Percentiles rank a stretch among this genome's conserved stretches.
phyloP scores from a whole-genome alignment of 1,284 basidiomycete genomes.

The Phellopilus nigrolimitatus region DNA sequence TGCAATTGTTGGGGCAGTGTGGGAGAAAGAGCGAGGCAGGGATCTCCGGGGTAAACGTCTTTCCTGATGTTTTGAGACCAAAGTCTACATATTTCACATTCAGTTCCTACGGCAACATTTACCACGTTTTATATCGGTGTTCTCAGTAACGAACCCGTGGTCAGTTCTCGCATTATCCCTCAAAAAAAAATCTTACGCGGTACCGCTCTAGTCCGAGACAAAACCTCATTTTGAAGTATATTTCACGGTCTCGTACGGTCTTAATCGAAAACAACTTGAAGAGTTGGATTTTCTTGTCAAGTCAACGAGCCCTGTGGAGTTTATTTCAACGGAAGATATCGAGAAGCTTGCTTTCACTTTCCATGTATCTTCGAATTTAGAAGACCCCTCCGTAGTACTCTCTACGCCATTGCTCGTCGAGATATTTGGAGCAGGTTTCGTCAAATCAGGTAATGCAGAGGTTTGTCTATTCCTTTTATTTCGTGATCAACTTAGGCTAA shows the following conservation, averaged over 20 bases:
- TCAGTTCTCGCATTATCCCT: not conserved
- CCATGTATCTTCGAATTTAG: slow-evolving; percentile 45
- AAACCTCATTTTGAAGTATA: slow-evolving; percentile 64
- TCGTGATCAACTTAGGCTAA: slow-evolving; percentile 7
- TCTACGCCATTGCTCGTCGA: slow-evolving; percentile 64
- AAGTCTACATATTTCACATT: no score
- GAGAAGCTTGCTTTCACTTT: slow-evolving; percentile 18
- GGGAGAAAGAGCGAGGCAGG: slow-evolving; percentile 74
- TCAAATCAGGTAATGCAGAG: slow-evolving; percentile 46
- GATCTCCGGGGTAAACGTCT: slow-evolving; percentile 60
- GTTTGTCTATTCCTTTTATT: slow-evolving; percentile 39
- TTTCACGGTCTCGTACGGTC: slow-evolving; percentile 72
- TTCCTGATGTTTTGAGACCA: slow-evolving; percentile 2
- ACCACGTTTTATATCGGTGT: slow-evolving; percentile 79
- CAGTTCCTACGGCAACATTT: slow-evolving; percentile 67
- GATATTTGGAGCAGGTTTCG: slow-evolving; percentile 78
- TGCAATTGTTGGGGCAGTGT: slow-evolving; percentile 68
- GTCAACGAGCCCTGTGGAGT: slow-evolving; percentile 40
- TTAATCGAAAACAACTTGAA: slow-evolving; percentile 61
- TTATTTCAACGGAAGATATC: no score
- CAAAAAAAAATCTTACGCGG: no score
- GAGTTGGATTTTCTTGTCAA: slow-evolving; percentile 63
- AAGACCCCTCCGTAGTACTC: slow-evolving; percentile 55
- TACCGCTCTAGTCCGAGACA: no score
- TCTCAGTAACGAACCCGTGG: slow-evolving; percentile 32